Percentiles rank a stretch among this genome's conserved stretches.
These are phyloP conservation scores for Wickerhamiella sorbophila DNA, from an alignment of 805 yeast genomes.

Conservation along the genomic window DNA sequence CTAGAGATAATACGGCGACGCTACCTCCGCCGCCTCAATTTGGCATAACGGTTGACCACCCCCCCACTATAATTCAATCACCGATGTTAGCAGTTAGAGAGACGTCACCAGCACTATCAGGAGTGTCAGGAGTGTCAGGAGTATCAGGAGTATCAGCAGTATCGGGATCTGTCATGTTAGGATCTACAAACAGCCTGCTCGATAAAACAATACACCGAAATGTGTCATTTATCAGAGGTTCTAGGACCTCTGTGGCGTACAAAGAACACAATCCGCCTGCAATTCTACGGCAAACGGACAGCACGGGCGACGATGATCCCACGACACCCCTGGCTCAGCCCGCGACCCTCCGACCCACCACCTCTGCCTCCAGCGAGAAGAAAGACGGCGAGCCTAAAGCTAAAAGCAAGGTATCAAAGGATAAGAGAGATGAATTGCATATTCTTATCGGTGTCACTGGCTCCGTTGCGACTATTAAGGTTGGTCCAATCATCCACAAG, in stretches of 20 bases:
- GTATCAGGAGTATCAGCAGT: too few relatives aligned
- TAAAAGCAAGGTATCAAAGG: constrained; percentile 1
- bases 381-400: background rate
- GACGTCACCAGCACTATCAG: too few relatives aligned
- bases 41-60: too few relatives aligned
- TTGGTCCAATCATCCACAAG: constrained; percentile 78
- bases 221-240: constrained; percentile 15
- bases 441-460: constrained; percentile 89
- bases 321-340: background rate
- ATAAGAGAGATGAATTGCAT: constrained; percentile 55
- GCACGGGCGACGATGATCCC: background rate
- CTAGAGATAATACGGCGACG: too few relatives aligned
- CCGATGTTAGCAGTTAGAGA: too few relatives aligned
- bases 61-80: too few relatives aligned
- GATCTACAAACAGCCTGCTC: too few relatives aligned
- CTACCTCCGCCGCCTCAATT: too few relatives aligned
- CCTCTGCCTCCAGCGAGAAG: background rate
- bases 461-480: constrained; percentile 89
- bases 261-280: constrained; percentile 21
- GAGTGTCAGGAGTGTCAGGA: too few relatives aligned
- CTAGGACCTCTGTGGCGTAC: constrained; percentile 16
- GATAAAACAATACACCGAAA: constrained; percentile 1
- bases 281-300: constrained; percentile 13
- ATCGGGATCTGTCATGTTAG: too few relatives aligned
- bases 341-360: background rate